phyloP scores from a whole-genome alignment of 495 filamentous ascomycete genomes.

The Penicillium robsamsonii region DNA sequence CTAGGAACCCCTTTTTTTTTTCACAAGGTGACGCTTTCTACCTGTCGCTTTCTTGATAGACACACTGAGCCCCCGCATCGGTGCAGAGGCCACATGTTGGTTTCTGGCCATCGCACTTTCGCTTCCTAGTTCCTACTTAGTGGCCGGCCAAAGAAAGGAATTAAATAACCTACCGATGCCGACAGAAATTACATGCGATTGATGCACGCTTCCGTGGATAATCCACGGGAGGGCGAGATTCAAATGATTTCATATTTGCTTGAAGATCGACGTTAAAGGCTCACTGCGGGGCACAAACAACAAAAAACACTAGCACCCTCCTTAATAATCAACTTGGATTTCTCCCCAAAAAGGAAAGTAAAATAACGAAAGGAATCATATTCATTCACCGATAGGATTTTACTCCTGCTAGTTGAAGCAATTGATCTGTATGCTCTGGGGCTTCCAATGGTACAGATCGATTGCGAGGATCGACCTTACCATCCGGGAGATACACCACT shows the following conservation, averaged over 20 bases:
- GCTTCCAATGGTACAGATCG: constrained; percentile 33
- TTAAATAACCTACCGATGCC: constrained; percentile 14
- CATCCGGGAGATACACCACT: constrained; percentile 24
- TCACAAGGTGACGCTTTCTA: neutral
- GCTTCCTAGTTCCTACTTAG: constrained; percentile 12
- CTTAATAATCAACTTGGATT: constrained; percentile 8
- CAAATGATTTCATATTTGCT: constrained; percentile 11
- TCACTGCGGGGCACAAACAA: constrained; percentile 11
- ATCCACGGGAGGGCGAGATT: constrained; percentile 8
- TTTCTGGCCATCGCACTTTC: constrained; percentile 23
- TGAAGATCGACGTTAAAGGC: neutral
- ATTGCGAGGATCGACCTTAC: constrained; percentile 32
- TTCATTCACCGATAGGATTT: constrained; percentile 25
- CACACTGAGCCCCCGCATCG: constrained; percentile 18
- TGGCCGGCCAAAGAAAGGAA: neutral
- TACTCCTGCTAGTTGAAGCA: constrained; percentile 36
- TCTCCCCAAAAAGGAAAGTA: neutral
- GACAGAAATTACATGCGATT: constrained; percentile 25
- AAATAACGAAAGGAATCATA: neutral
- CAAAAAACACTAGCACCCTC: neutral
- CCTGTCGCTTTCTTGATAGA: constrained; percentile 25
- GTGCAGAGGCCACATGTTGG: constrained; percentile 22
- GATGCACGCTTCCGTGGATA: constrained; percentile 22
- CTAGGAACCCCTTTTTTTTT: neutral
- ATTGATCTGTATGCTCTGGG: constrained; percentile 29